Evolutionary conservation across 371 early-diverging fungal species (phyloP), one percentile per base, ranked within the genome.

Genomic region (Actinomucor elegans): DNA sequence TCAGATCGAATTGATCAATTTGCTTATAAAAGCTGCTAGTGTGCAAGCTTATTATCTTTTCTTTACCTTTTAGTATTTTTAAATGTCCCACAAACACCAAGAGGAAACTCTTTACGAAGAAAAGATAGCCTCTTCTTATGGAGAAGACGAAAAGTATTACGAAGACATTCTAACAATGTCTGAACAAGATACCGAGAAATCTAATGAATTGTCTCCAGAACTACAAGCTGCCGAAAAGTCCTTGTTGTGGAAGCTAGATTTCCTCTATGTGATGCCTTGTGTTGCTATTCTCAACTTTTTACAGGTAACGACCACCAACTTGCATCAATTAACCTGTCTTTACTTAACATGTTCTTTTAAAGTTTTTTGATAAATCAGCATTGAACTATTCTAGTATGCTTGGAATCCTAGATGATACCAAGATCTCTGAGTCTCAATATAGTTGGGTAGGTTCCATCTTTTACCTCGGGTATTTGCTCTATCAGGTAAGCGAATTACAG

Each of bases 391-490:
- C 68, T 21, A 51, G 52, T 23, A 61, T 67, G 3, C 50, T 67
- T 17, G 64, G 64, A 29, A 57, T 73, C 9, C 59, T 29, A 15
- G 48, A 52, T 9, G 65, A 64, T 18, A 59, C 66, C 4, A 29
- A 48, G 11, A 48, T 73, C 10, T 32, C 28, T 14, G 52, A 57
- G 23, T 34, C 57, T 7, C 57, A 74, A 34, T 74, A 57, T 33
- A 52, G 64, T 36, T 65, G 66, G 60, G 18, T 73, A 7, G 63
- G 68, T 23, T 67, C 66, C 5, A 57, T 73, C 15, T 73, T 73
- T 18, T 75, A 75, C 23, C 38, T 71, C 6, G 75, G 75, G 5
- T 75, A 69, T 37, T 46, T 75, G n/a, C 21, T 52, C n/a, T 71
- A 60, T 36, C 75, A 75, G 67, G 26, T 62, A n/a, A n/a, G n/a